Percentiles rank a stretch among this genome's conserved stretches.
Conservation (phyloP, 208 protist species). For the Acanthamoeba rhysodes region DNA sequence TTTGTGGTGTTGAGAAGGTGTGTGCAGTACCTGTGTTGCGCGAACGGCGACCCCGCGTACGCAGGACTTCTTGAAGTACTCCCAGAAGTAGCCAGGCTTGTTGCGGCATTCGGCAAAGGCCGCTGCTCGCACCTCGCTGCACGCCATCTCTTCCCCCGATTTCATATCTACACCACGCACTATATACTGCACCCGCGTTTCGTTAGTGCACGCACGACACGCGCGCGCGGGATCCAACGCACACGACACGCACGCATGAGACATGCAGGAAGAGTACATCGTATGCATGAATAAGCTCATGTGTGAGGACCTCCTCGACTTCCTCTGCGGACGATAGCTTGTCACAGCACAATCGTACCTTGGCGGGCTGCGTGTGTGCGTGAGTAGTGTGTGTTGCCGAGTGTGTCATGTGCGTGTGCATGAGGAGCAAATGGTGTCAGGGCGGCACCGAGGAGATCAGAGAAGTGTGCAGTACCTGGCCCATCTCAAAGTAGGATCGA, state of each 20-base stretch:
- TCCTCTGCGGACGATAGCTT: constrained; percentile 15
- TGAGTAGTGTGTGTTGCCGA: neutral
- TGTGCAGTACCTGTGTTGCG: neutral
- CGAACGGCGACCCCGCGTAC: neutral
- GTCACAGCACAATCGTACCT: constrained; percentile 35
- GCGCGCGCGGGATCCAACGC: neutral
- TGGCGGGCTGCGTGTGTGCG: neutral
- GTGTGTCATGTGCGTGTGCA: too few species aligned
- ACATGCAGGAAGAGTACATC: neutral
- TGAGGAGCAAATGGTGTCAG: neutral
- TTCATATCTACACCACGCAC: constrained; percentile 38
- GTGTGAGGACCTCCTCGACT: constrained; percentile 2
- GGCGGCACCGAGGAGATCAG: too few species aligned
- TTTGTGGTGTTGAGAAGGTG: too few species aligned
- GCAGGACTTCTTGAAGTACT: constrained; percentile 59
- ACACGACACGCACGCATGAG: too few species aligned
- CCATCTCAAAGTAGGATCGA: constrained; percentile 54
- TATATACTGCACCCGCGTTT: neutral
- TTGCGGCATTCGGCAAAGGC: constrained; percentile 48
- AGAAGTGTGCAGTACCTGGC: too few species aligned
- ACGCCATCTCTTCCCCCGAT: constrained; percentile 31
- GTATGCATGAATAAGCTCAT: constrained; percentile 43
- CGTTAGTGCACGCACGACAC: neutral
- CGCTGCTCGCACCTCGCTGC: constrained; percentile 25
- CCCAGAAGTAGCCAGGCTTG: constrained; percentile 60